Evolutionary conservation across 192 early-diverging fungal genomes (phyloP).

Genomic region (Obelidium mucronatum): DNA sequence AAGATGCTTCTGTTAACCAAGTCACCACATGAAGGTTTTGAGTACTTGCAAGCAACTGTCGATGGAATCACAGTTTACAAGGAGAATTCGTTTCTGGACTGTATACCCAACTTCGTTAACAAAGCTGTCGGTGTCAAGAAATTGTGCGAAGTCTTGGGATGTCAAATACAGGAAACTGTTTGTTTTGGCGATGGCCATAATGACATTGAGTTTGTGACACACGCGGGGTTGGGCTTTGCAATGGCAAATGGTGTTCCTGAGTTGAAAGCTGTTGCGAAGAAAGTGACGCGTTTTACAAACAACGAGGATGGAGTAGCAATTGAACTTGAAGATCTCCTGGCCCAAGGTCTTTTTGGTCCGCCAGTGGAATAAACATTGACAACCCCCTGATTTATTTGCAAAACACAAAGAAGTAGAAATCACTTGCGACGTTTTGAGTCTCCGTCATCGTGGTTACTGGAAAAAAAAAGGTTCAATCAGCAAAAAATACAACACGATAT

Average conservation of each 20-base stretch:
- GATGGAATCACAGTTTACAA: background rate
- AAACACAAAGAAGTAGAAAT: background rate
- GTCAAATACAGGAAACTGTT: background rate
- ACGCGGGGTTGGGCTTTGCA: background rate
- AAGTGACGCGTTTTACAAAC: background rate
- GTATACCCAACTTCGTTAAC: background rate
- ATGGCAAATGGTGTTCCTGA: background rate
- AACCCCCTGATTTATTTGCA: background rate
- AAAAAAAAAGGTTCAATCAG: background rate
- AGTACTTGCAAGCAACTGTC: background rate
- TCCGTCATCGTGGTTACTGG: background rate
- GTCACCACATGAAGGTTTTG: background rate
- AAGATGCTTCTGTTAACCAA: background rate
- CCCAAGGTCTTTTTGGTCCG: background rate
- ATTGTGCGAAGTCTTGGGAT: background rate
- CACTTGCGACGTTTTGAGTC: conserved; percentile 11
- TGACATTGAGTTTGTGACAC: background rate
- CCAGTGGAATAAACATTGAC: background rate
- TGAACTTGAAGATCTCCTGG: background rate
- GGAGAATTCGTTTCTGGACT: background rate
- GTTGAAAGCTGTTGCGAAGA: background rate
- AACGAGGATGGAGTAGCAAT: background rate
- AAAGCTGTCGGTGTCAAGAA: background rate
- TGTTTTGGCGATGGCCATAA: background rate
- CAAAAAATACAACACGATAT: background rate